A percentile compares a stretch with the other conserved stretches of the same genome.
phyloP scores from a whole-genome alignment of 106 monocot species.

The Allium sativum region DNA sequence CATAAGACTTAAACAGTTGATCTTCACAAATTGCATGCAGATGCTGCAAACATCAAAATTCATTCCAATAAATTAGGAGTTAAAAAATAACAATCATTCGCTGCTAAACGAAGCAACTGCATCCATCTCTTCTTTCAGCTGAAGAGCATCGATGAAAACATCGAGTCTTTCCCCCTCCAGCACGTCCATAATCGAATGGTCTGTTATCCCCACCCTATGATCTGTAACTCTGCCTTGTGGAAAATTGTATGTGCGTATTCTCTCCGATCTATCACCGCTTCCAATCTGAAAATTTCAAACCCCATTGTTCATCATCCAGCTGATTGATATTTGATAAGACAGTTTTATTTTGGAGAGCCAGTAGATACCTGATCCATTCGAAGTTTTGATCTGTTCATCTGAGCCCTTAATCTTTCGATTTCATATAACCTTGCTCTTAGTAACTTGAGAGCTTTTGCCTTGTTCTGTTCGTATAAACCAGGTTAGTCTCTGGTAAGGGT shows the following conservation, averaged over 20 bases:
- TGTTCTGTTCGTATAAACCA: constrained; percentile 36
- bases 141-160: constrained; percentile 69
- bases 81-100: no score
- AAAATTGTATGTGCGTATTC: constrained; percentile 92
- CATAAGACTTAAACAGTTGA: no score
- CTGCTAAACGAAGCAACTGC: constrained; percentile 64
- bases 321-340: not conserved
- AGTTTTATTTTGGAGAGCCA: not conserved
- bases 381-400: constrained; percentile 65
- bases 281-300: constrained; percentile 43
- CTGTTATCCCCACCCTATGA: constrained; percentile 82
- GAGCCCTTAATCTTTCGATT: constrained; percentile 66
- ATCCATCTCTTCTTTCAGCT: constrained; percentile 77
- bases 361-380: constrained; percentile 63
- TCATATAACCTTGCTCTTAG: constrained; percentile 72
- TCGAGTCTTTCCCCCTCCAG: constrained; percentile 83
- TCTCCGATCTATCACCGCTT: constrained; percentile 91
- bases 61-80: not conserved
- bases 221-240: constrained; percentile 94
- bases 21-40: no score
- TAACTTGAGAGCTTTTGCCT: constrained; percentile 88
- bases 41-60: no score
- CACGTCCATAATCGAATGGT: constrained; percentile 66
- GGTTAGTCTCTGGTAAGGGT: no score
- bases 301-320: not conserved